Base-by-base conservation (phyloP, 768 basidiomycete species). In the Amanita jacksonii region DNA sequence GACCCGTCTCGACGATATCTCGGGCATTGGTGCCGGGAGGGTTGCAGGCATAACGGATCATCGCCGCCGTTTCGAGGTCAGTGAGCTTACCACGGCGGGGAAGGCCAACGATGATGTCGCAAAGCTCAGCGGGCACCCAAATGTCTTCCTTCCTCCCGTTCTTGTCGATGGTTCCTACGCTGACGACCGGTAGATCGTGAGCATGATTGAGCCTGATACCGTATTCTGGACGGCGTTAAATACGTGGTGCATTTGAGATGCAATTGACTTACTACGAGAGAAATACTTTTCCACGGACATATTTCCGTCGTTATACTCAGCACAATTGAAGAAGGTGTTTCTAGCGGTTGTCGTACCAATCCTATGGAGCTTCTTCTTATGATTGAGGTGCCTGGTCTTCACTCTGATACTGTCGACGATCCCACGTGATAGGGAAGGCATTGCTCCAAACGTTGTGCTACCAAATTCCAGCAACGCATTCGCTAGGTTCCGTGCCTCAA, bases 1-100 rank as follows among this genome's bases (percentile, higher is more conserved):
- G 24, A 12, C 46, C 46, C 10, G 23, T 24, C 28, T 41, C 33
- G 3, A 47, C 38, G 39, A 47, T 40, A 15, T 23, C 19, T n/a
- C n/a, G 13, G 4, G 34, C 41, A 24, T 48, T 43, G 20, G 66
- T 53, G 0, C 54, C 58, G 0, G 86, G 86, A 1, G 67, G 68
- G 23, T 79, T 78, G 58, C 79, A 82, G 0, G 86, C 85, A 43
- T 63, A 63, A 32, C 64, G 65, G 46, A 89, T 81, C 86, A 89
- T 88, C n/a, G 67, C 59, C 0, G 76, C 62, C 0, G 82, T 85
- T 52, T 82, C 78, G 5, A 53, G 64, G n/a, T 74, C 75, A 44
- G 60, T 69, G 2, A 88, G 75, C 46, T 70, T 76, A 5, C 74
- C 80, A 16, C 68, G 64, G 59, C 74, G 84, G 0, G 79, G 65